Evolutionary conservation across 768 basidiomycete species (phyloP).

Genomic region (Arthromyces matolae): DNA sequence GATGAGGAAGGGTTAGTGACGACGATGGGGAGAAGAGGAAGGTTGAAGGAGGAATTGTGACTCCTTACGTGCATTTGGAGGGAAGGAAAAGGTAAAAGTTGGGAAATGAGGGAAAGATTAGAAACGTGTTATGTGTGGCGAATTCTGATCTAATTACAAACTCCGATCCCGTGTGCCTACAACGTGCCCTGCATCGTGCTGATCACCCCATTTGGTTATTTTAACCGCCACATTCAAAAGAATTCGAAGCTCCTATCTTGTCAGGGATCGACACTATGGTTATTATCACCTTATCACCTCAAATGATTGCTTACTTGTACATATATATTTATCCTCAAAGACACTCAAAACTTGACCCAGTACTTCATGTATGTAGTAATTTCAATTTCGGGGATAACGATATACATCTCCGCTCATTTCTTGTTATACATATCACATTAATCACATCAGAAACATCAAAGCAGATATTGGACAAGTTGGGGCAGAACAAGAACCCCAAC

Average conservation of each 20-base stretch:
- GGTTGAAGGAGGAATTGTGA: constrained; percentile 30
- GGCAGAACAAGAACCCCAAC: too few species aligned
- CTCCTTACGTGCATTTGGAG: constrained; percentile 50
- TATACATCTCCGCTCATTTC: too few species aligned
- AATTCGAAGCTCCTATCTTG: too few species aligned
- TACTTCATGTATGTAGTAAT: too few species aligned
- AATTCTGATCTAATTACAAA: constrained; percentile 17
- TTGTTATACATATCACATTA: not conserved
- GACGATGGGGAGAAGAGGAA: constrained; percentile 58
- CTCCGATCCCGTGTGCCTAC: constrained; percentile 24
- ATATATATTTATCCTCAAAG: too few species aligned
- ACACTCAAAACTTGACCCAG: too few species aligned
- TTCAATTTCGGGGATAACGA: too few species aligned
- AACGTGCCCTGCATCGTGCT: constrained; percentile 42
- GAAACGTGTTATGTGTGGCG: constrained; percentile 16
- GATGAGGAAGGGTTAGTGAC: constrained; percentile 49
- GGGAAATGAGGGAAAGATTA: not conserved
- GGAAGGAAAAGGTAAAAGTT: constrained; percentile 21
- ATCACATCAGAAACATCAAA: constrained; percentile 23
- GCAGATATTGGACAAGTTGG: too few species aligned
- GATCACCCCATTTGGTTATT: not conserved
- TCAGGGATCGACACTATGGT: too few species aligned
- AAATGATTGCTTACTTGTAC: too few species aligned
- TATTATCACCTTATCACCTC: too few species aligned
- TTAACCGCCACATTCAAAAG: too few species aligned